A percentile compares a stretch with the other conserved stretches of the same genome.
Conservation (phyloP, 345 rosid genomes). For the Eucalyptus guilfoylei region DNA sequence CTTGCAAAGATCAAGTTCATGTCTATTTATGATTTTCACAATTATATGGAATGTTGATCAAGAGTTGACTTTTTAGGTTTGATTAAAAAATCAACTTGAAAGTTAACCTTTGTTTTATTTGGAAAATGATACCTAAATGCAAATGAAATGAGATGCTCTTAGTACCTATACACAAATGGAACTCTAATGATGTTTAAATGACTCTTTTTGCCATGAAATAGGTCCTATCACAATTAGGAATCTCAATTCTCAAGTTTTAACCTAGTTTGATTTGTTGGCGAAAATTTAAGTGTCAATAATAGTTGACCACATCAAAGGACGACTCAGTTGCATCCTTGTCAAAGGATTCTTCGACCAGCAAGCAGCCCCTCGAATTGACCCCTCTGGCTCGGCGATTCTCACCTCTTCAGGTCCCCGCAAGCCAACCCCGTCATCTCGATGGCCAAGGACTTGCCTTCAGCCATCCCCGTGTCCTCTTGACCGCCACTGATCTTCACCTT, state of each 20-base stretch:
- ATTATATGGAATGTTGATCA: too few species aligned
- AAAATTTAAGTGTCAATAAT: not conserved
- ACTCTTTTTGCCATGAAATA: not conserved
- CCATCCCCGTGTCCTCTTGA: too few species aligned
- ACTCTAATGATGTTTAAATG: too few species aligned
- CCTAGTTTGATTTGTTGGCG: not conserved
- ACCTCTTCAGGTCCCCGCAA: not conserved
- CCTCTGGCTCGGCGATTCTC: not conserved
- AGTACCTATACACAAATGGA: too few species aligned
- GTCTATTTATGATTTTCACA: too few species aligned
- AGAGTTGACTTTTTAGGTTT: too few species aligned
- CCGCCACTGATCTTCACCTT: not conserved
- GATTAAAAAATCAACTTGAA: too few species aligned
- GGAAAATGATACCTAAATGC: too few species aligned
- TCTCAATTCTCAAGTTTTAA: not conserved
- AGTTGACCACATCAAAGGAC: conserved; percentile 21
- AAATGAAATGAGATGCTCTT: too few species aligned
- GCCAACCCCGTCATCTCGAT: conserved; percentile 26
- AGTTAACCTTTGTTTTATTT: too few species aligned
- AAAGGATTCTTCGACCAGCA: conserved; percentile 58
- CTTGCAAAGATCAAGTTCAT: too few species aligned
- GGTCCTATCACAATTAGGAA: not conserved
- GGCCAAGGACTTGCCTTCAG: conserved; percentile 7
- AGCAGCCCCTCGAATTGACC: conserved; percentile 21
- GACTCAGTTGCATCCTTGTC: conserved; percentile 37